Conservation (phyloP, 2,329 filamentous ascomycete species). For the Hymenoscyphus repandus region DNA sequence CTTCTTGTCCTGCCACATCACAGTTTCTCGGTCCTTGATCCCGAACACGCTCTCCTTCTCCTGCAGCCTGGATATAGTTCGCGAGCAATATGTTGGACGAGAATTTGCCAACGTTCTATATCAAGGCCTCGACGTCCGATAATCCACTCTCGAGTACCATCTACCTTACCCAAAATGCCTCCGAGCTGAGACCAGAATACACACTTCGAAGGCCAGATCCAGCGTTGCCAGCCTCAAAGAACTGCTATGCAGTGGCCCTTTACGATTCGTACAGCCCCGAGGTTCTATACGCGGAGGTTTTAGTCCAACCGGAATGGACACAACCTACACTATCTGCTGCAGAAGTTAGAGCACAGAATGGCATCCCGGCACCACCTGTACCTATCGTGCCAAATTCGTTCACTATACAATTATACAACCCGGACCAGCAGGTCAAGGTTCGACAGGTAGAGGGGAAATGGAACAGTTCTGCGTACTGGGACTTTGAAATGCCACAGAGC, state of each 20-base stretch:
- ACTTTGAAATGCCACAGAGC: slow-evolving; percentile 85
- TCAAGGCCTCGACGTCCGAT: slow-evolving; percentile 43
- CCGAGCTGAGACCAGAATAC: slow-evolving; percentile 75
- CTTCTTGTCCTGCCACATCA: slow-evolving; percentile 5
- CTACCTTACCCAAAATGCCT: slow-evolving; percentile 65
- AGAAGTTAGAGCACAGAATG: slow-evolving; percentile 67
- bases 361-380: slow-evolving; percentile 57
- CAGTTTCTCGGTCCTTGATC: slow-evolving; percentile 4
- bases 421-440: slow-evolving; percentile 74
- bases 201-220: slow-evolving; percentile 74
- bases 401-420: slow-evolving; percentile 86
- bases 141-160: slow-evolving; percentile 51
- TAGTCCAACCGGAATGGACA: slow-evolving; percentile 79
- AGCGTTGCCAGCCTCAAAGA: slow-evolving; percentile 60
- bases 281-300: slow-evolving; percentile 80
- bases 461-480: slow-evolving; percentile 77
- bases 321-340: slow-evolving; percentile 77
- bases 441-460: slow-evolving; percentile 69
- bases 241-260: slow-evolving; percentile 81
- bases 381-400: slow-evolving; percentile 75
- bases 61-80: slow-evolving; percentile 14
- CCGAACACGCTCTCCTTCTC: slow-evolving; percentile 3
- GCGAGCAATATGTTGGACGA: slow-evolving; percentile 72
- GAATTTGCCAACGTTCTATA: slow-evolving; percentile 73
- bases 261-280: slow-evolving; percentile 77